Percentiles rank a stretch among this genome's conserved stretches.
phyloP scores from a whole-genome alignment of 345 rosid species.

The Anastatica hierochuntica region DNA sequence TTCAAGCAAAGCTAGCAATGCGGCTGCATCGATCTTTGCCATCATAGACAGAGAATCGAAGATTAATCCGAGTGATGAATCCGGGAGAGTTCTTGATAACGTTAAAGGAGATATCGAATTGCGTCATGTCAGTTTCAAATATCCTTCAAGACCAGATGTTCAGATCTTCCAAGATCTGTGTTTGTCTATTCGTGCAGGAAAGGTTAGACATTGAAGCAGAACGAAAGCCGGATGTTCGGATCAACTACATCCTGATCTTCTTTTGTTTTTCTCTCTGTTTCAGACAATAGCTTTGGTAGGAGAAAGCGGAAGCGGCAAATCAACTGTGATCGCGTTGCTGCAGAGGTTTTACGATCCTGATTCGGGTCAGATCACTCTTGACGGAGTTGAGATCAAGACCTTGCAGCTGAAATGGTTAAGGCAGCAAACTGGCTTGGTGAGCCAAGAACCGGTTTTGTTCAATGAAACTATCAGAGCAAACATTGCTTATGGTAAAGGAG shows the following conservation, averaged over 20 bases:
- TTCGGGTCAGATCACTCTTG: slow-evolving; percentile 60
- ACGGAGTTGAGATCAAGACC: slow-evolving; percentile 52
- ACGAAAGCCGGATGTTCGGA: too few species aligned
- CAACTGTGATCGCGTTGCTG: slow-evolving; percentile 56
- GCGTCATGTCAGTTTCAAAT: slow-evolving; percentile 54
- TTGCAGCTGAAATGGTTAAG: slow-evolving; percentile 66
- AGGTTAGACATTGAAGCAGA: slow-evolving; percentile 31
- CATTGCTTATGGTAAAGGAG: slow-evolving; percentile 72
- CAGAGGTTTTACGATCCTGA: slow-evolving; percentile 79
- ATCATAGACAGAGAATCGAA: slow-evolving; percentile 52
- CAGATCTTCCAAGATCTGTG: slow-evolving; percentile 58
- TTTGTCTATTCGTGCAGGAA: slow-evolving; percentile 55
- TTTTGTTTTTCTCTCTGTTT: neutral
- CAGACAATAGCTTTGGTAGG: slow-evolving; percentile 84
- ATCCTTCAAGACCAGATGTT: slow-evolving; percentile 65
- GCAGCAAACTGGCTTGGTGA: slow-evolving; percentile 66
- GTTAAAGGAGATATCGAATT: slow-evolving; percentile 67
- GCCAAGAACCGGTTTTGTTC: slow-evolving; percentile 75
- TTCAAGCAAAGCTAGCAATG: slow-evolving; percentile 44
- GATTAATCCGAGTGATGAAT: slow-evolving; percentile 65
- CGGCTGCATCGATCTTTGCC: slow-evolving; percentile 64
- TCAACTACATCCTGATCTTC: neutral
- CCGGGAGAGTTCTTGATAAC: slow-evolving; percentile 39
- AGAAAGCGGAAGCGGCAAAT: slow-evolving; percentile 86
- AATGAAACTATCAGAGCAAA: slow-evolving; percentile 68